A percentile compares a stretch with the other conserved stretches of the same genome.
Conservation (phyloP, 805 yeast species). For the Wickerhamiella australiensis region DNA sequence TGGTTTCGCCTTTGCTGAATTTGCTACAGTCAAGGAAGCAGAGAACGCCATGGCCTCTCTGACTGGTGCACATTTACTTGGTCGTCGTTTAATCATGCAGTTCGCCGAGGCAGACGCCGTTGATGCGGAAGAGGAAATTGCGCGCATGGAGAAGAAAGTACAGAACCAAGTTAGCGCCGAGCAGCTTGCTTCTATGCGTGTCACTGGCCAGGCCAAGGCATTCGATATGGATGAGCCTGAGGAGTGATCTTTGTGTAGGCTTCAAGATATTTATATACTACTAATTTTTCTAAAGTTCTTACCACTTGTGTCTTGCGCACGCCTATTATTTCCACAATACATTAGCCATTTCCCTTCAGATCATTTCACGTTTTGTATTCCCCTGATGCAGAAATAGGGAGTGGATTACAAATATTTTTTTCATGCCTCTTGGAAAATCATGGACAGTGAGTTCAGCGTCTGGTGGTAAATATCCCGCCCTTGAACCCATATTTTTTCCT, state of each 20-base stretch:
- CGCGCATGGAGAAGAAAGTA: constrained; percentile 78
- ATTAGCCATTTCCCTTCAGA: no score
- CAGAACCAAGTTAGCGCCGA: constrained; percentile 66
- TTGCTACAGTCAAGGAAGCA: constrained; percentile 75
- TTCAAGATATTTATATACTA: neutral
- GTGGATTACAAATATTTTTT: constrained; percentile 8
- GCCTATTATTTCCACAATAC: no score
- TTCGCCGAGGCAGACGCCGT: constrained; percentile 74
- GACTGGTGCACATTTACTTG: constrained; percentile 91
- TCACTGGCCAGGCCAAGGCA: constrained; percentile 57
- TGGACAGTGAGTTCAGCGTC: constrained; percentile 26
- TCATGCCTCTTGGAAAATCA: constrained; percentile 11
- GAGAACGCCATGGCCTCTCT: constrained; percentile 87
- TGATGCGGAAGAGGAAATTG: constrained; percentile 83
- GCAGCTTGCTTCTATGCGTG: constrained; percentile 52
- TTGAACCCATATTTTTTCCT: constrained; percentile 29
- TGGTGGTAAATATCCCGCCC: constrained; percentile 30
- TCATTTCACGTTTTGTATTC: no score
- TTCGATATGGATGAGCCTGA: constrained; percentile 41
- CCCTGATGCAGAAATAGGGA: neutral
- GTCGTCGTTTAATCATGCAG: constrained; percentile 87
- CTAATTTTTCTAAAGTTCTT: no score
- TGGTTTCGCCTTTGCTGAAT: constrained; percentile 97
- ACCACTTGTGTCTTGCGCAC: no score
- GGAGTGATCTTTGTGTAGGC: neutral